phyloP scores from a whole-genome alignment of 2,329 filamentous ascomycete genomes.

The Ceratocystis colombiana region DNA sequence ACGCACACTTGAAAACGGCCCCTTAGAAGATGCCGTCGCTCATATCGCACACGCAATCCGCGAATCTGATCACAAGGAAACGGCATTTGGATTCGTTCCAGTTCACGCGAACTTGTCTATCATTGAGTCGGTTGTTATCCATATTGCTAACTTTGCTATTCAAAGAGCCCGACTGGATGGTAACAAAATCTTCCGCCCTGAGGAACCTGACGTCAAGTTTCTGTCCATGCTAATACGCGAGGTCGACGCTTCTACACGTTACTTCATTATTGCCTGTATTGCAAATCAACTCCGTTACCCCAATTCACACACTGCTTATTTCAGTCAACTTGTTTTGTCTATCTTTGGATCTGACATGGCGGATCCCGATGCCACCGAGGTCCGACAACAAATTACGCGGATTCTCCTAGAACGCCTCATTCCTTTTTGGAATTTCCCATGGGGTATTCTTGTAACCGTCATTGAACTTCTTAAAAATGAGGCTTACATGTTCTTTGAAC shows the following conservation, averaged over 20 bases:
- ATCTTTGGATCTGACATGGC: slow-evolving; percentile 68
- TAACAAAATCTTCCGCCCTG: slow-evolving; percentile 42
- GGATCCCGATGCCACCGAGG: slow-evolving; percentile 66
- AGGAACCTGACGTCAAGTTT: slow-evolving; percentile 51
- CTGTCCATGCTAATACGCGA: slow-evolving; percentile 68
- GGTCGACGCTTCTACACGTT: slow-evolving; percentile 65
- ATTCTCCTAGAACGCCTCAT: slow-evolving; percentile 80
- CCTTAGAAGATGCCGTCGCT: slow-evolving; percentile 62
- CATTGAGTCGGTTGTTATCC: slow-evolving; percentile 73
- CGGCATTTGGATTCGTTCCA: slow-evolving; percentile 55
- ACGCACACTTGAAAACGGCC: slow-evolving; percentile 49
- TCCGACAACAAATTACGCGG: slow-evolving; percentile 83
- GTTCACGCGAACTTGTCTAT: slow-evolving; percentile 60
- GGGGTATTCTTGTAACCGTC: slow-evolving; percentile 83
- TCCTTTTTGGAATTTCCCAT: slow-evolving; percentile 85
- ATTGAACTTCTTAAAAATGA: slow-evolving; percentile 86
- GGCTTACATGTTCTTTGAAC: slow-evolving; percentile 77
- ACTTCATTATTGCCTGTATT: slow-evolving; percentile 74
- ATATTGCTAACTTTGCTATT: slow-evolving; percentile 66
- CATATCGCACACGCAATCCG: slow-evolving; percentile 65
- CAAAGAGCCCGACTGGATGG: slow-evolving; percentile 48
- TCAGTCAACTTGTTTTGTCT: slow-evolving; percentile 73
- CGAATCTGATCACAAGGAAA: slow-evolving; percentile 43
- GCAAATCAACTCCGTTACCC: slow-evolving; percentile 87
- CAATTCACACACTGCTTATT: slow-evolving; percentile 84